A percentile compares a stretch with the other conserved stretches of the same genome.
phyloP scores from a whole-genome alignment of 2,329 filamentous ascomycete species.

The Aureobasidium subglaciale region DNA sequence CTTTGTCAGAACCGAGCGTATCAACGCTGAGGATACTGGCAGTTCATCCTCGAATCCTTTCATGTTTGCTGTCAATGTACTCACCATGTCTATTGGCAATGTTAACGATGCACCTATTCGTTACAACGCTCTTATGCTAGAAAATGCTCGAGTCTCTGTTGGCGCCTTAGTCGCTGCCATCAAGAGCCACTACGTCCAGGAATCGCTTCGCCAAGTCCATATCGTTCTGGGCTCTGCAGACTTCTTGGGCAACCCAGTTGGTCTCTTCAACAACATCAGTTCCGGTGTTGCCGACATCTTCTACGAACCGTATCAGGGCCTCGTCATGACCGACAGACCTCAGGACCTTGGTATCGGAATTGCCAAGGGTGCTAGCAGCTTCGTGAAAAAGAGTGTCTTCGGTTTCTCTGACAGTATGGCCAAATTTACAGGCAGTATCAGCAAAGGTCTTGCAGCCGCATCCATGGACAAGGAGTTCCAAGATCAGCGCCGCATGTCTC shows the following conservation, averaged over 20 bases:
- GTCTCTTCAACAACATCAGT: slow-evolving; percentile 95
- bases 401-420: slow-evolving; percentile 96
- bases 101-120: slow-evolving; percentile 95
- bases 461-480: slow-evolving; percentile 99
- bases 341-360: slow-evolving; percentile 94
- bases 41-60: slow-evolving; percentile 78
- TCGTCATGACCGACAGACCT: slow-evolving; percentile 91
- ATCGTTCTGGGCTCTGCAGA: slow-evolving; percentile 95
- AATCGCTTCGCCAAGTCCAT: slow-evolving; percentile 91
- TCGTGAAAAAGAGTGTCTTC: slow-evolving; percentile 98
- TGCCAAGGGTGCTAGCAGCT: slow-evolving; percentile 91
- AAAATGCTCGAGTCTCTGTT: slow-evolving; percentile 88
- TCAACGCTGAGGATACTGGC: slow-evolving; percentile 93
- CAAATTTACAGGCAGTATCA: slow-evolving; percentile 94
- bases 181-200: slow-evolving; percentile 91
- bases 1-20: slow-evolving; percentile 90
- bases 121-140: slow-evolving; percentile 86
- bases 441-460: slow-evolving; percentile 89
- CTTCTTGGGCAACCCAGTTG: slow-evolving; percentile 95
- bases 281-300: slow-evolving; percentile 97
- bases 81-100: slow-evolving; percentile 99
- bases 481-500: slow-evolving; percentile 86
- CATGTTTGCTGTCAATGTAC: slow-evolving; percentile 97
- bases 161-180: slow-evolving; percentile 78
- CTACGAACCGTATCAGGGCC: slow-evolving; percentile 96